Percentiles rank a stretch among this genome's conserved stretches.
These are phyloP conservation scores for Phytopythium delawarense DNA, from an alignment of 352 stramenopile genomes.

Conservation along the genomic window DNA sequence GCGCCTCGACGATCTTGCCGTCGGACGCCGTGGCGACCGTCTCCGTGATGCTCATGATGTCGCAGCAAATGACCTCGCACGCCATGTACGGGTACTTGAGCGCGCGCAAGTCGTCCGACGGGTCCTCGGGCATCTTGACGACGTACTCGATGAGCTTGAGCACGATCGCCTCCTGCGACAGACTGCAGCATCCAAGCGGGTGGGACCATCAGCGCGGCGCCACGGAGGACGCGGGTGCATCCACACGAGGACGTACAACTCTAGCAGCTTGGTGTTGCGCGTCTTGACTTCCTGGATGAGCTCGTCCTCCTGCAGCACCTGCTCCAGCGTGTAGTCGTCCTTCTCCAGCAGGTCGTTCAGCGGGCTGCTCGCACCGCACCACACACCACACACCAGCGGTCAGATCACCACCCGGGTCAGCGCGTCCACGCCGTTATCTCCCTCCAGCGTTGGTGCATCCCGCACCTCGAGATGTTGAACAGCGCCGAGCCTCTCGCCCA, in stretches of 20 bases:
- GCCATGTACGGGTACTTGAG: slow-evolving; percentile 97
- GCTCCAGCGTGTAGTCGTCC: slow-evolving; percentile 90
- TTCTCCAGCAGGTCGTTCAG: slow-evolving; percentile 95
- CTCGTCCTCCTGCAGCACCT: slow-evolving; percentile 96
- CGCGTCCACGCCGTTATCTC: not conserved
- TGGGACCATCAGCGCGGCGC: not conserved
- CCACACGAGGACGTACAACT: slow-evolving; percentile 72
- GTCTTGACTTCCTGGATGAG: slow-evolving; percentile 97
- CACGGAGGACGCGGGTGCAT: not conserved
- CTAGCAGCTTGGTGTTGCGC: slow-evolving; percentile 92
- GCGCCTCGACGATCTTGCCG: slow-evolving; percentile 79
- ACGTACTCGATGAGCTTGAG: slow-evolving; percentile 80
- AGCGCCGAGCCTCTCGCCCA: slow-evolving; percentile 82
- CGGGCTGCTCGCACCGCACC: slow-evolving; percentile 36
- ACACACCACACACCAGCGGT: not conserved
- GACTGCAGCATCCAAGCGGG: slow-evolving; percentile 24
- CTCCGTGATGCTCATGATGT: slow-evolving; percentile 93
- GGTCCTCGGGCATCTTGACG: slow-evolving; percentile 43
- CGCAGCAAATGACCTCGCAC: slow-evolving; percentile 97
- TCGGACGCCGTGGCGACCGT: slow-evolving; percentile 68
- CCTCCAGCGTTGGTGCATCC: not conserved
- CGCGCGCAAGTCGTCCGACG: slow-evolving; percentile 51
- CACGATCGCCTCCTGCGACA: slow-evolving; percentile 64
- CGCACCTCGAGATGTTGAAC: slow-evolving; percentile 85
- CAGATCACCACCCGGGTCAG: not conserved